Percentiles rank a stretch among this genome's conserved stretches.
phyloP scores from a whole-genome alignment of 2,329 filamentous ascomycete genomes.

The Dryadomyces quercus-mongolicae region DNA sequence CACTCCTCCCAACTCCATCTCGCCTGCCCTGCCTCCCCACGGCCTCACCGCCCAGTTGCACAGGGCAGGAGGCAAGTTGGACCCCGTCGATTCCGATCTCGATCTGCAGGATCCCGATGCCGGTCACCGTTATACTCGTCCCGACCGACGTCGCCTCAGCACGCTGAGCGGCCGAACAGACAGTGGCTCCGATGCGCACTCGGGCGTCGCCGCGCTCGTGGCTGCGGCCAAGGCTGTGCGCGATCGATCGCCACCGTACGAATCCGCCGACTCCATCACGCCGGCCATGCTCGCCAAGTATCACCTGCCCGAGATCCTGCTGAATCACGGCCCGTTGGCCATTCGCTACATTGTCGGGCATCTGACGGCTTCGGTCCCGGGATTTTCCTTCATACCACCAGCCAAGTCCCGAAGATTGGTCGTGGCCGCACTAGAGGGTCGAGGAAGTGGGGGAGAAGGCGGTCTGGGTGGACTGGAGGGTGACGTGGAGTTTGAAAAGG shows the following conservation, averaged over 20 bases:
- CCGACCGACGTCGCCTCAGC: constrained; percentile 16
- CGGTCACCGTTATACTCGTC: constrained; percentile 17
- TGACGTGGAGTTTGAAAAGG: constrained; percentile 82
- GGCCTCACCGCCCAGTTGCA: constrained; percentile 59
- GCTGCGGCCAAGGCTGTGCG: constrained; percentile 5
- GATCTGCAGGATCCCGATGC: constrained; percentile 64
- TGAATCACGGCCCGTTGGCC: constrained; percentile 79
- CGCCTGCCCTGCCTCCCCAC: constrained; percentile 72
- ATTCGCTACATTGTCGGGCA: constrained; percentile 95
- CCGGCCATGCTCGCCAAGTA: constrained; percentile 75
- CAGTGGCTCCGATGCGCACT: neutral
- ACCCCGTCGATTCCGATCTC: constrained; percentile 71
- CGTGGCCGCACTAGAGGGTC: constrained; percentile 81
- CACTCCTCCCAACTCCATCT: constrained; percentile 92
- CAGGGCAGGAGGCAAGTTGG: constrained; percentile 36
- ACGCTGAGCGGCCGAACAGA: neutral
- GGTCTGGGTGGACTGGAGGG: constrained; percentile 43
- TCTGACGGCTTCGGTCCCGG: constrained; percentile 83
- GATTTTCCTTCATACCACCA: constrained; percentile 78
- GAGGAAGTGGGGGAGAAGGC: constrained; percentile 44
- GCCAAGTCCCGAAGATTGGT: constrained; percentile 84
- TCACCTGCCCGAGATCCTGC: constrained; percentile 80
- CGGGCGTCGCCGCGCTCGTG: constrained; percentile 4
- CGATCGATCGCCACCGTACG: constrained; percentile 39
- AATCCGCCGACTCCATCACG: constrained; percentile 74